Percentiles rank a stretch among this genome's conserved stretches.
phyloP scores from a whole-genome alignment of 106 monocot species.

The Posidonia australis region DNA sequence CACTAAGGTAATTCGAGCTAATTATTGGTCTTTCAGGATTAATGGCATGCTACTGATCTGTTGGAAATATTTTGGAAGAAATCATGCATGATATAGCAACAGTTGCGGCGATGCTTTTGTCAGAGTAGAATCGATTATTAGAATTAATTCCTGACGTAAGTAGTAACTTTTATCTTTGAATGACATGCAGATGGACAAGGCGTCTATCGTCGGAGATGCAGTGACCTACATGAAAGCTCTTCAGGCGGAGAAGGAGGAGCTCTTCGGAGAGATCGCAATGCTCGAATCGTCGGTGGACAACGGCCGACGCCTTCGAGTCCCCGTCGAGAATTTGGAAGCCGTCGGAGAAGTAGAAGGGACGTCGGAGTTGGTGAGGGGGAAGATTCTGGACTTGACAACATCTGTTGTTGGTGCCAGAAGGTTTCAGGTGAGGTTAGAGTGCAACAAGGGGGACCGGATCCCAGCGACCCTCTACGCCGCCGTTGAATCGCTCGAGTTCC shows the following conservation, averaged over 20 bases:
- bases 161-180: no score
- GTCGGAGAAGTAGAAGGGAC: neutral
- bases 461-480: conserved; percentile 37
- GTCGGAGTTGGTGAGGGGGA: conserved; percentile 7
- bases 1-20: conserved; percentile 43
- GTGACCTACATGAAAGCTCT: conserved; percentile 38
- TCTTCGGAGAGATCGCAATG: conserved; percentile 32
- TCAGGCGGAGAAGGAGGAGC: conserved; percentile 25
- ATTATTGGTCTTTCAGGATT: neutral
- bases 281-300: conserved; percentile 19
- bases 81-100: no score
- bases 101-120: neutral
- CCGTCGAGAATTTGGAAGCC: neutral
- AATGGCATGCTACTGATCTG: no score
- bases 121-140: neutral
- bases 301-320: neutral
- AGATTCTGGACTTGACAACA: conserved; percentile 19
- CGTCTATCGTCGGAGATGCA: conserved; percentile 66
- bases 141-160: neutral
- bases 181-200: conserved; percentile 99
- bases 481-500: conserved; percentile 36
- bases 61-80: neutral
- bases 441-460: conserved; percentile 21
- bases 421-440: conserved; percentile 36
- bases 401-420: conserved; percentile 32